These are phyloP conservation scores for Globisporangium iwayamae DNA, from an alignment of 352 stramenopile genomes.

Conservation along the genomic window DNA sequence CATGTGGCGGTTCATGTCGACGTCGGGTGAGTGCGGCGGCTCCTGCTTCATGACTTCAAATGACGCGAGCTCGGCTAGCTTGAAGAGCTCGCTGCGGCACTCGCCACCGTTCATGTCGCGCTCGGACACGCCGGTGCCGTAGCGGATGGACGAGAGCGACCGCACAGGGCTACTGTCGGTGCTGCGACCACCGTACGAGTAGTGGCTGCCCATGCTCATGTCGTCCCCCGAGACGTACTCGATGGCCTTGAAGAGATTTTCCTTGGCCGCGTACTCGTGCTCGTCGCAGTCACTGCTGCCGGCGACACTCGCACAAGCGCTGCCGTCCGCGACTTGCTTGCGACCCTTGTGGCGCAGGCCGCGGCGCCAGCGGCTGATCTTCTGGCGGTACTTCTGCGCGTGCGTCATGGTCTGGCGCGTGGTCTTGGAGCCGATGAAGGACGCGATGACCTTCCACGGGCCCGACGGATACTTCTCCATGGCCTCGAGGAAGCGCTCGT, in stretches of 20 bases:
- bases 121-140: slow-evolving; percentile 21
- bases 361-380: slow-evolving; percentile 79
- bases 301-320: slow-evolving; percentile 8
- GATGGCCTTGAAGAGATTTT: slow-evolving; percentile 61
- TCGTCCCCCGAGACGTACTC: slow-evolving; percentile 62
- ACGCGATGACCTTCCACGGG: slow-evolving; percentile 80
- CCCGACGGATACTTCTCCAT: slow-evolving; percentile 85
- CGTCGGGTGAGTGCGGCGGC: slow-evolving; percentile 22
- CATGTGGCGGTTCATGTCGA: slow-evolving; percentile 4
- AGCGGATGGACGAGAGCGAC: slow-evolving; percentile 24
- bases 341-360: slow-evolving; percentile 76
- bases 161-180: slow-evolving; percentile 29
- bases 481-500: slow-evolving; percentile 82
- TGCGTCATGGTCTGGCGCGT: slow-evolving; percentile 93
- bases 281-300: slow-evolving; percentile 34
- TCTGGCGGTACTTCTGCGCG: slow-evolving; percentile 83
- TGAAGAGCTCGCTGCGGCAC: slow-evolving; percentile 60
- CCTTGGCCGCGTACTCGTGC: slow-evolving; percentile 47
- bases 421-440: slow-evolving; percentile 79
- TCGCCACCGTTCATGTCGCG: slow-evolving; percentile 14
- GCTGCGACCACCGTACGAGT: slow-evolving; percentile 10
- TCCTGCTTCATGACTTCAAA: slow-evolving; percentile 77
- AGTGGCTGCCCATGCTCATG: slow-evolving; percentile 28
- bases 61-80: slow-evolving; percentile 66
- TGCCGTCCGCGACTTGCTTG: slow-evolving; percentile 49